Evolutionary conservation across 345 rosid species (phyloP), one percentile per base, ranked within the genome.

Genomic region (Corchorus capsularis): DNA sequence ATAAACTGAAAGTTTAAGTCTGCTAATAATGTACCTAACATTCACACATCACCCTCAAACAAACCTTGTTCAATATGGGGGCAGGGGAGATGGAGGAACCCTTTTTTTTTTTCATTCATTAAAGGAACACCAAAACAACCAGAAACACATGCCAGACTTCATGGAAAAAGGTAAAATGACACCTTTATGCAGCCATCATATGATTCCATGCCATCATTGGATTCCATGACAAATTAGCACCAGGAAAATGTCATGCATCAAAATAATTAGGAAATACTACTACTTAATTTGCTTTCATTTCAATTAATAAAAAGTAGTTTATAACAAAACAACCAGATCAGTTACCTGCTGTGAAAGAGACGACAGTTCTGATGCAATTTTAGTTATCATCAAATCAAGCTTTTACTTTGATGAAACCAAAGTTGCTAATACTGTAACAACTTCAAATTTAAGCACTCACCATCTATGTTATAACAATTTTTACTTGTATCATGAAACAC

Each of bases 351-450:
- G 47, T 6, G 47, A 45, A 45, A 45, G 47, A 5, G 10, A 45
- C 8, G 6, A 45, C 8, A 45, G 8, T 45, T 45, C 47, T 45
- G 47, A 45, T 45, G 9, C 47, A 45, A 5, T 45, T 63, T 63
- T 45, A 34, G 9, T 2, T 35, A 34, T 34, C 35, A 57, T 34
- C 4, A 35, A 35, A 35, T 13, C 3, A 35, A 62, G 66, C 11
- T 34, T 17, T 41, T 52, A 19, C 15, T 45, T 45, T 45, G 54
- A 46, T 12, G 71, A 67, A 67, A 47, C 72, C 27, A 68, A 68
- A 49, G 11, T 52, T 68, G 6, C 72, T 4, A 68, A 27, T 32
- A 49, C 14, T 22, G 14, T 47, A 47, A 35, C 56, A 68, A 47
- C 72, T 49, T 49, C 6, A 2, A 49, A 39, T 11, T 6, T 68